Conservation (phyloP, 305 asterid species). For the Vinca major region DNA sequence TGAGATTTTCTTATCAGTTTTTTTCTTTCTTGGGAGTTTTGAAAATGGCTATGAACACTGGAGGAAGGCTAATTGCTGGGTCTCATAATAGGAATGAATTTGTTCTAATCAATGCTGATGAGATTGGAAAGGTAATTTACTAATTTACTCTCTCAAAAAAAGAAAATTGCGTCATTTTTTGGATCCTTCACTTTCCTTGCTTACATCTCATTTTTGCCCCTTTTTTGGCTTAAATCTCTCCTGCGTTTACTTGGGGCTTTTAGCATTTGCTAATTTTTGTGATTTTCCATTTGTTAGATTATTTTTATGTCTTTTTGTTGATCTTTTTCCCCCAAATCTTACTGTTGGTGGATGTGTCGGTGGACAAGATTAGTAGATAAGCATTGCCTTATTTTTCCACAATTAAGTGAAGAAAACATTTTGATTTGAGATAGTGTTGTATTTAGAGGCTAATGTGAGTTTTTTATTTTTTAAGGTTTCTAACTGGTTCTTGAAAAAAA, state of each 20-base stretch:
- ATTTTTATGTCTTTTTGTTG: not conserved
- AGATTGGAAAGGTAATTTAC: slow-evolving; percentile 52
- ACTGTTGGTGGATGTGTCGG: not conserved
- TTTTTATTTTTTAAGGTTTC: not conserved
- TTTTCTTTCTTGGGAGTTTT: not conserved
- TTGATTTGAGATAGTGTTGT: not conserved
- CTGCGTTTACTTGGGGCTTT: slow-evolving; percentile 12
- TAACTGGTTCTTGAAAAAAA: not conserved
- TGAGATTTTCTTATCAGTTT: slow-evolving; percentile 9
- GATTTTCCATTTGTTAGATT: not conserved
- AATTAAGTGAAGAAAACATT: slow-evolving; percentile 1
- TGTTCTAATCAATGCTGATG: slow-evolving; percentile 78
- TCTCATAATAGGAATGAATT: slow-evolving; percentile 84
- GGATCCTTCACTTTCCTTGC: not conserved
- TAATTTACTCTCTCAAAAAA: not conserved
- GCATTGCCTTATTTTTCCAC: slow-evolving; percentile 1
- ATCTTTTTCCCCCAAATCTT: not conserved
- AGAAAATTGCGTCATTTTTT: not conserved
- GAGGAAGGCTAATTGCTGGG: slow-evolving; percentile 85
- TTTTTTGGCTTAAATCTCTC: slow-evolving; percentile 11
- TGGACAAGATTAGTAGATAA: not conserved
- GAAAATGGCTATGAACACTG: slow-evolving; percentile 61
- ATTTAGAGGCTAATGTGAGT: not conserved
- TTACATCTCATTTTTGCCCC: not conserved
- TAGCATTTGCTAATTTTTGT: not conserved